Base-by-base conservation (phyloP, 2,329 filamentous ascomycete species). In the Paracoccidioides brasiliensis region DNA sequence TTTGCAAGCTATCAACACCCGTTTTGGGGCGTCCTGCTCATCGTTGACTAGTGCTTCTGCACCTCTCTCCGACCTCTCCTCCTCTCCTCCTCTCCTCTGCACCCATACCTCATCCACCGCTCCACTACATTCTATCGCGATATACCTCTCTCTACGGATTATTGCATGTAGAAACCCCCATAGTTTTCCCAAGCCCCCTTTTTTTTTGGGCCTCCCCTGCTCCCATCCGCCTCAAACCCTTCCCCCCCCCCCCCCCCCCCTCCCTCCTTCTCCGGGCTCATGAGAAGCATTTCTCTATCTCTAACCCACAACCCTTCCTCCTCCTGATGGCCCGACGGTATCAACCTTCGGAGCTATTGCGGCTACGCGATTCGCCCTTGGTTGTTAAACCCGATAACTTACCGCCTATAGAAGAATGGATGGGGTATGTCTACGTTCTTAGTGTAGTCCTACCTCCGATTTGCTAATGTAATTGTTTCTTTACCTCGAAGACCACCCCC, bases 331-430 rank as follows among this genome's bases (percentile, higher is more conserved):
- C 71, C 63, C 69, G 70, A 65, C 80, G 82, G 76, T 96, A 96
- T 71, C 80, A 86, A 59, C 78, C 81, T 71, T 87, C 90, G 61
- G 80, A 86, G 72, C 78, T 97, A 63, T 76, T 89, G 64, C 78
- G 79, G 69, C 76, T 97, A 65, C 82, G 85, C 72, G 78, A 85
- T 58, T 96, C 91, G 61, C 90, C 90, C 61, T 77, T 95, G 70
- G 90, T 90, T 66, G 76, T 80, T 64, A 94, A 88, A 72, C 91
- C 91, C 49, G 76, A 84, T 60, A 80, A 79, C 60, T 79, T 96
- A 48, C 90, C 90, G 61, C 86, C 89, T 32, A 80, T 85, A 60
- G 89, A 95, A 74, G 88, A 95, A 76, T 97, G 90, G 90, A 95
- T 96, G 89, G 90, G 91, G 86, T 95, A 77, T 68, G 81, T 72